Evolutionary conservation across 495 filamentous ascomycete genomes (phyloP).

Genomic region (Terfezia boudieri): DNA sequence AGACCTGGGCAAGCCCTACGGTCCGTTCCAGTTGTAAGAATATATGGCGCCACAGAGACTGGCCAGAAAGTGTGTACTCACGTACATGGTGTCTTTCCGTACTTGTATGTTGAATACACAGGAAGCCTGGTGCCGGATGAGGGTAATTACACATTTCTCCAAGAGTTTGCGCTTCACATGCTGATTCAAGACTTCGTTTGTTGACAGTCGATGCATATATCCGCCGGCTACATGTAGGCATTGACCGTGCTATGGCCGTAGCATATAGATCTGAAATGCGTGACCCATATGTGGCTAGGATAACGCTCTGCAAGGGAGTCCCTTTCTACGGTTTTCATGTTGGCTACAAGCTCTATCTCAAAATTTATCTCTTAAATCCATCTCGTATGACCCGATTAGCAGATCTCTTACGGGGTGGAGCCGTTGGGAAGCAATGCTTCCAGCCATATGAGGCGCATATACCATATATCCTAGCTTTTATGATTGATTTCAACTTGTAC

Average conservation of each 20-base stretch:
- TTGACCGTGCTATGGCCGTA: slow-evolving; percentile 64
- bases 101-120: slow-evolving; percentile 74
- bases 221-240: slow-evolving; percentile 43
- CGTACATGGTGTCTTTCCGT: slow-evolving; percentile 88
- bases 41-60: slow-evolving; percentile 84
- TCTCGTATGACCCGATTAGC: slow-evolving; percentile 56
- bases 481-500: slow-evolving; percentile 93
- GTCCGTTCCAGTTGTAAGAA: slow-evolving; percentile 65
- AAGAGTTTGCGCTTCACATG: too few relatives aligned
- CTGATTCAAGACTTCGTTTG: too few relatives aligned
- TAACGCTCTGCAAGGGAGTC: slow-evolving; percentile 75
- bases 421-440: slow-evolving; percentile 55
- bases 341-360: slow-evolving; percentile 76
- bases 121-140: slow-evolving; percentile 41
- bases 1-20: slow-evolving; percentile 33
- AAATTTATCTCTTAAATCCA: slow-evolving; percentile 82
- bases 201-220: slow-evolving; percentile 24
- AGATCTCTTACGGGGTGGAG: slow-evolving; percentile 67
- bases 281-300: slow-evolving; percentile 53
- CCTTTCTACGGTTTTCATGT: slow-evolving; percentile 93
- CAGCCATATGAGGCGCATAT: slow-evolving; percentile 90
- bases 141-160: slow-evolving; percentile 25
- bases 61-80: slow-evolving; percentile 94
- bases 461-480: slow-evolving; percentile 82
- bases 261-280: slow-evolving; percentile 56